These are phyloP conservation scores for Phialocephala subalpina DNA, from an alignment of 2,329 filamentous ascomycete genomes.

Conservation along the genomic window DNA sequence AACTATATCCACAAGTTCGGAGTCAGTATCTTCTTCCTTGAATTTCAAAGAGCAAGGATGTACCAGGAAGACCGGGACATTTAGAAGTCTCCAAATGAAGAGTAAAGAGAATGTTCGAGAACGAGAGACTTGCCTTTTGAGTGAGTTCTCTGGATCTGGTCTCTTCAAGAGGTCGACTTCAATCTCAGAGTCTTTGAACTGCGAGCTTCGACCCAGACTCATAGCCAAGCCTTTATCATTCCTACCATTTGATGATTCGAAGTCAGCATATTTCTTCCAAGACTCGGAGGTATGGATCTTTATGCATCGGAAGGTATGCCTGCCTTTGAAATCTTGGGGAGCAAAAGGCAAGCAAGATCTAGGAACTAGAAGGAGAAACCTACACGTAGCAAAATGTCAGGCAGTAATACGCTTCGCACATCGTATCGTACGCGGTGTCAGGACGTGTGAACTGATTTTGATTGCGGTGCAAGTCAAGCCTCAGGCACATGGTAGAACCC, in stretches of 20 bases:
- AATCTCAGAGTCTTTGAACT: background rate
- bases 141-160: background rate
- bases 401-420: constrained; percentile 1
- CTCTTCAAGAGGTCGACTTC: constrained; percentile 3
- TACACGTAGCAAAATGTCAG: background rate
- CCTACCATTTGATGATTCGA: background rate
- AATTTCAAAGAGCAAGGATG: too few species aligned
- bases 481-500: background rate
- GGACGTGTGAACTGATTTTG: background rate
- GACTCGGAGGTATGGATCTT: background rate
- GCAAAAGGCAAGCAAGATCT: background rate
- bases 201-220: background rate
- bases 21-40: too few species aligned
- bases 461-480: background rate
- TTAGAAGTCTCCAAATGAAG: too few species aligned
- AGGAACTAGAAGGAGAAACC: background rate
- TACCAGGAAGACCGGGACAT: too few species aligned
- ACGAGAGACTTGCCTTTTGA: background rate
- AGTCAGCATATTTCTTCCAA: background rate
- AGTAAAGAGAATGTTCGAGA: too few species aligned
- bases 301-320: background rate
- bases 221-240: background rate
- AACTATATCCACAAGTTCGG: background rate
- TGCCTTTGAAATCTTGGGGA: background rate
- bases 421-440: background rate